Evolutionary conservation across 2,329 filamentous ascomycete species (phyloP).

Genomic region (Aspergillus glaucus): DNA sequence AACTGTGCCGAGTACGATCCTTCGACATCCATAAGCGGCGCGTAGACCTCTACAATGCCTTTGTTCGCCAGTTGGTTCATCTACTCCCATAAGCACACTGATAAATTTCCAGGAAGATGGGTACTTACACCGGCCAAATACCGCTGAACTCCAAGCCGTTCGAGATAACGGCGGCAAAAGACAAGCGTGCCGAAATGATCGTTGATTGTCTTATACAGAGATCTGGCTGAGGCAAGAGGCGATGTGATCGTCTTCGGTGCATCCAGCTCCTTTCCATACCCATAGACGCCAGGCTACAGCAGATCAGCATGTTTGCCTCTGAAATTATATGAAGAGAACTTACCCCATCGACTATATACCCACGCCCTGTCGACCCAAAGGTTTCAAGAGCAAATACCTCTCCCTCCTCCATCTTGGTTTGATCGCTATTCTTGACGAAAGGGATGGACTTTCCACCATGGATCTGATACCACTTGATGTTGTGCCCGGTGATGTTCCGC

Average conservation of each 20-base stretch:
- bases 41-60: conserved; percentile 53
- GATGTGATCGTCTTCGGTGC: conserved; percentile 28
- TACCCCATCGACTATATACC: conserved; percentile 44
- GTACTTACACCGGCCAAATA: conserved; percentile 52
- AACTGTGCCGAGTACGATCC: conserved; percentile 61
- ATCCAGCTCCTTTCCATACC: conserved; percentile 43
- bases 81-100: conserved; percentile 22
- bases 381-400: conserved; percentile 56
- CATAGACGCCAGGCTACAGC: conserved; percentile 45
- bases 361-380: conserved; percentile 51
- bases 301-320: conserved; percentile 1
- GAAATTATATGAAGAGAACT: conserved; percentile 5
- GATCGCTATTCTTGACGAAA: conserved; percentile 46
- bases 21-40: conserved; percentile 51
- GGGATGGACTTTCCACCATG: conserved; percentile 53
- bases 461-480: conserved; percentile 50
- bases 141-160: conserved; percentile 55
- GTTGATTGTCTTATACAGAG: conserved; percentile 53
- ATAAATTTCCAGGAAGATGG: too few relatives aligned
- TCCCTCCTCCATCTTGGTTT: conserved; percentile 53
- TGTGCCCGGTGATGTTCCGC: conserved; percentile 50
- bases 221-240: conserved; percentile 49
- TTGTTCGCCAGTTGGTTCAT: conserved; percentile 53
- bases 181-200: conserved; percentile 58
- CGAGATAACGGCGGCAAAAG: conserved; percentile 57